These are phyloP conservation scores for Orbilia ellipsospora DNA, from an alignment of 2,329 filamentous ascomycete genomes.

Conservation along the genomic window DNA sequence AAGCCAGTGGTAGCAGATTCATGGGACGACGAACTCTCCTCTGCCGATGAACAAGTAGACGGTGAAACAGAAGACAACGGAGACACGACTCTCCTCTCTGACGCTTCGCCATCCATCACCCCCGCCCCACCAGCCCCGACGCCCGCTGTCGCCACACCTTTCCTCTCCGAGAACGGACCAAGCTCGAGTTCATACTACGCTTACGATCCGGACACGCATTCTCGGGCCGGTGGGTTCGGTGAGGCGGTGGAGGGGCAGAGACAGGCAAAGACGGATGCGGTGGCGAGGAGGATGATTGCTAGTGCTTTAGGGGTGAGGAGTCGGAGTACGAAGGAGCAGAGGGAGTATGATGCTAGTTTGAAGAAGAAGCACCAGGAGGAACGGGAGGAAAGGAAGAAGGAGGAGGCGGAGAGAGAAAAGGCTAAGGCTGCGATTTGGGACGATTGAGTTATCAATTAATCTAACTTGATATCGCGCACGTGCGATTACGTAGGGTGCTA, in stretches of 20 bases:
- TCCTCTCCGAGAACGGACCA: slow-evolving; percentile 7
- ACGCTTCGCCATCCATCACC: slow-evolving; percentile 55
- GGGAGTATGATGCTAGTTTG: slow-evolving; percentile 82
- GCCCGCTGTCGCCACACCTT: slow-evolving; percentile 41
- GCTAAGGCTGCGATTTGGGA: slow-evolving; percentile 91
- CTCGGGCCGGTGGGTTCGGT: slow-evolving; percentile 44
- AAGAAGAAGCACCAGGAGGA: slow-evolving; percentile 85
- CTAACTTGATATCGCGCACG: background rate
- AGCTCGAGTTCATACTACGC: slow-evolving; percentile 30
- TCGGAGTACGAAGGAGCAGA: slow-evolving; percentile 86
- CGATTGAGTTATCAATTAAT: slow-evolving; percentile 64
- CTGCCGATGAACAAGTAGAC: slow-evolving; percentile 60
- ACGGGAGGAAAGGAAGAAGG: slow-evolving; percentile 76
- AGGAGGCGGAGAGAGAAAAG: slow-evolving; percentile 73
- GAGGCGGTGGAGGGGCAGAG: slow-evolving; percentile 57
- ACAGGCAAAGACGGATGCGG: slow-evolving; percentile 85
- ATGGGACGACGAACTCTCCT: slow-evolving; percentile 78
- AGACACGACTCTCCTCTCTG: slow-evolving; percentile 16
- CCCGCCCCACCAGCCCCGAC: slow-evolving; percentile 55
- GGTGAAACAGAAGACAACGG: slow-evolving; percentile 18
- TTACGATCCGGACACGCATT: slow-evolving; percentile 45
- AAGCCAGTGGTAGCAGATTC: slow-evolving; percentile 71
- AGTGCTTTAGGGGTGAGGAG: slow-evolving; percentile 85
- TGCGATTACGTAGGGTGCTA: background rate
- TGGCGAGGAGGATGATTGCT: slow-evolving; percentile 89